Evolutionary conservation across 305 asterid genomes (phyloP), one percentile per base, ranked within the genome.

Genomic region (Caryopteris hybrid): DNA sequence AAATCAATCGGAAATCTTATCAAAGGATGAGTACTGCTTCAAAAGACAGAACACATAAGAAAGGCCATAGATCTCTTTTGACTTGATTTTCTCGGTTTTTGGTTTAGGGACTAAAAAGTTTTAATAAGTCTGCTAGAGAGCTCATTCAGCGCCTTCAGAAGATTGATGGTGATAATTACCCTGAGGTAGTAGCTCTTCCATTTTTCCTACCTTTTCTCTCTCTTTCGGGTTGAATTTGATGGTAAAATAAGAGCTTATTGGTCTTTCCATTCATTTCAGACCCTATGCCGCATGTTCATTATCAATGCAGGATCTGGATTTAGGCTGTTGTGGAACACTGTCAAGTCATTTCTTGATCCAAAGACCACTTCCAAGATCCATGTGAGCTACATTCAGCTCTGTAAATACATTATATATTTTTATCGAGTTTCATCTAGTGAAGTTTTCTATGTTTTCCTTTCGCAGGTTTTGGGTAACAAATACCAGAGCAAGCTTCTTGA

Each of bases 301-400:
- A 86, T 95, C 86, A 95, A 95, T 74, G 99, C 99, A 33, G 99
- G 99, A 10, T 85, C 97, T 2, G 99, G 98, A 68, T 95, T 95
- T 70, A 89, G 99, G 91, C 88, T 95, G 61, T 78, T 95, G 82
- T 95, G 99, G 99, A 89, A 81, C 85, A 89, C 98, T 1, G 93
- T 91, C 16, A 91, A 95, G 81, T 88, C 97, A 14, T 95, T 95
- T 79, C 96, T 95, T 45, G 99, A 95, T 80, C 98, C 98, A 9
- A 95, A 89, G 79, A 94, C 98, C 68, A 94, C 99, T 0, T 79
- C 98, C 54, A 94, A 94, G 78, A 80, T 80, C 74, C 84, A 79
- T 23, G 86, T 81, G 59, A 81, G 77, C 73, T 69, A 42, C 43
- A 70, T 21, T 61, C 38, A 13, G 7, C 73, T 71, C 6, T 10